phyloP scores from a whole-genome alignment of 371 early-diverging fungal genomes.

The Saksenaea vasiformis region DNA sequence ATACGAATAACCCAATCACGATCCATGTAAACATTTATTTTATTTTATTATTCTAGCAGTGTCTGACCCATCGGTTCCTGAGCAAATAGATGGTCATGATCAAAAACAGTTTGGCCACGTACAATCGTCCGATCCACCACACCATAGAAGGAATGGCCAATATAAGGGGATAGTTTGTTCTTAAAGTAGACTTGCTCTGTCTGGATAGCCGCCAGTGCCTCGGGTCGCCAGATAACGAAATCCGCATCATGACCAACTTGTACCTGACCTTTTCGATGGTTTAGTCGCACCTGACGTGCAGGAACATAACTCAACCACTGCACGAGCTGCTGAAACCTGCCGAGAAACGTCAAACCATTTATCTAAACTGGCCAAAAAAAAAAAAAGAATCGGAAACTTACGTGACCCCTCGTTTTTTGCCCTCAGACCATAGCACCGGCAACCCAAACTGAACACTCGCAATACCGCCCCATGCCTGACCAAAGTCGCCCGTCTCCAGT shows the following conservation, averaged over 20 bases:
- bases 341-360: background rate
- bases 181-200: constrained; percentile 71
- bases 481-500: constrained; percentile 71
- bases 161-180: constrained; percentile 81
- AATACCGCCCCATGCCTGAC: constrained; percentile 85
- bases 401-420: constrained; percentile 65
- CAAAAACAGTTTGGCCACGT: constrained; percentile 69
- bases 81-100: constrained; percentile 21
- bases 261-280: constrained; percentile 69
- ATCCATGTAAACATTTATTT: background rate
- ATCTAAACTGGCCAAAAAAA: background rate
- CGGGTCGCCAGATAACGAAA: constrained; percentile 79
- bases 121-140: constrained; percentile 72
- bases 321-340: constrained; percentile 61
- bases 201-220: constrained; percentile 57
- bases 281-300: constrained; percentile 63
- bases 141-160: constrained; percentile 64
- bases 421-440: constrained; percentile 81
- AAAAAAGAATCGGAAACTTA: constrained; percentile 36
- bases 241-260: constrained; percentile 73
- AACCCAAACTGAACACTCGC: constrained; percentile 83
- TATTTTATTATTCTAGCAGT: constrained; percentile 14
- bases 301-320: constrained; percentile 71
- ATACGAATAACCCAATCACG: constrained; percentile 9
- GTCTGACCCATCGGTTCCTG: constrained; percentile 22